Evolutionary conservation across 164 flowering plant species (phyloP).

Genomic region (Annona squamosa): DNA sequence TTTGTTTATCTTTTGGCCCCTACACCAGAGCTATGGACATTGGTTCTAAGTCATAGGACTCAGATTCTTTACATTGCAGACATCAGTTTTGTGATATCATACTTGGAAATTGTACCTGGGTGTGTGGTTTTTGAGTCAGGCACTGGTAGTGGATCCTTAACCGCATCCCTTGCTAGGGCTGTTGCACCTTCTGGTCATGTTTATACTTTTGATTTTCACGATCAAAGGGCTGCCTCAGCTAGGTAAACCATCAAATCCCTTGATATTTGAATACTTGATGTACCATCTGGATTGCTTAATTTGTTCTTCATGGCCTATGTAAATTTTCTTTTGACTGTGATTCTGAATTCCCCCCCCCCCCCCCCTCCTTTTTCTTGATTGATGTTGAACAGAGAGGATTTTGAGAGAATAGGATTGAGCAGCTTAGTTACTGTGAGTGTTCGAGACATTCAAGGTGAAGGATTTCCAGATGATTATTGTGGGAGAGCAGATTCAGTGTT

Average conservation of each 20-base stretch:
- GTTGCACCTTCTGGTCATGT: conserved; percentile 85
- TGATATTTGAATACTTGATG: neutral
- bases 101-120: conserved; percentile 78
- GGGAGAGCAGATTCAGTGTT: conserved; percentile 77
- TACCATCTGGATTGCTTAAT: neutral
- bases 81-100: conserved; percentile 72
- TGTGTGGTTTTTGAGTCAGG: conserved; percentile 85
- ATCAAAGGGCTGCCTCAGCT: conserved; percentile 74
- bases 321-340: neutral
- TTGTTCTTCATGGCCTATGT: neutral
- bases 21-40: conserved; percentile 86
- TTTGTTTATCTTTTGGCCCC: conserved; percentile 85
- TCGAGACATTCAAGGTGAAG: conserved; percentile 92
- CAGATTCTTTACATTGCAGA: conserved; percentile 92
- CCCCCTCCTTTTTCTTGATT: too few species aligned
- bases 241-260: conserved; percentile 35
- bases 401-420: conserved; percentile 72
- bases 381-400: conserved; percentile 60
- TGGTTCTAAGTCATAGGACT: conserved; percentile 89
- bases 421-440: conserved; percentile 75
- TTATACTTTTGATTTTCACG: conserved; percentile 85
- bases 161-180: conserved; percentile 82
- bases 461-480: conserved; percentile 67
- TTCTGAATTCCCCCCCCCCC: too few species aligned
- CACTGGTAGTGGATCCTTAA: conserved; percentile 85